These are phyloP conservation scores for Globisporangium lucens DNA, from an alignment of 352 stramenopile species.

Conservation along the genomic window DNA sequence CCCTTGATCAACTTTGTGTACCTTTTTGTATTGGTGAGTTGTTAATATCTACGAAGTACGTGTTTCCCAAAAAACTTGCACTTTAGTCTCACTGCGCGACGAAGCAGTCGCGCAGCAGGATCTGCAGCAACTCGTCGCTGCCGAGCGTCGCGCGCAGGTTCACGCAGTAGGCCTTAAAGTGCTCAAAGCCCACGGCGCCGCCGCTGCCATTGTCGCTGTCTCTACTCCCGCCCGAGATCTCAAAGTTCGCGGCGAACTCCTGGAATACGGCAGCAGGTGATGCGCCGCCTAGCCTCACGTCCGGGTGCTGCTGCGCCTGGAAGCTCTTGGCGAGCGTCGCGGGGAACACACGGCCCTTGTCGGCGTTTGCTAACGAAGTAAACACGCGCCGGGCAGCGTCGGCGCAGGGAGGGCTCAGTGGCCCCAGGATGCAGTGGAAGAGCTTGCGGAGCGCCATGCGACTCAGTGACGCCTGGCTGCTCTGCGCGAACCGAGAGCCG, in stretches of 20 bases:
- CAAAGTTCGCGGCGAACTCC: conserved; percentile 67
- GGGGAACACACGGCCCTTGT: conserved; percentile 64
- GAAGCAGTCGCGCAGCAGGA: conserved; percentile 67
- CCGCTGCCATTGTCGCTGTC: conserved; percentile 18
- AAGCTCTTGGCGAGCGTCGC: conserved; percentile 59
- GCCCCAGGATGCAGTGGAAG: conserved; percentile 35
- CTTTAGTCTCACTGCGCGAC: background rate
- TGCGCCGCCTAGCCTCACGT: conserved; percentile 49
- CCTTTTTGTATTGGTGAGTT: no score
- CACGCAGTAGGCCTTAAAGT: conserved; percentile 63
- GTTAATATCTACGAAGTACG: no score
- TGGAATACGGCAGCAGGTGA: conserved; percentile 47
- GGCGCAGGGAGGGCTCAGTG: conserved; percentile 31
- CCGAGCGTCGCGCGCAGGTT: conserved; percentile 49
- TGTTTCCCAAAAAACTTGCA: no score
- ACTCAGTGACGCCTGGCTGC: conserved; percentile 18
- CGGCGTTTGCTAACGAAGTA: conserved; percentile 31
- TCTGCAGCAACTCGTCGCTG: conserved; percentile 52
- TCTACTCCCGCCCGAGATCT: conserved; percentile 32
- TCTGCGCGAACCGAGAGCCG: conserved; percentile 37
- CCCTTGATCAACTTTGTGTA: no score
- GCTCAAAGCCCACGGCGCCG: conserved; percentile 46
- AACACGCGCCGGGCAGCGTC: conserved; percentile 44
- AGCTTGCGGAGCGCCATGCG: conserved; percentile 42
- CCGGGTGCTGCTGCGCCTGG: conserved; percentile 49